Evolutionary conservation across 2,329 filamentous ascomycete genomes (phyloP).

Genomic region (Phialocephala sp.): DNA sequence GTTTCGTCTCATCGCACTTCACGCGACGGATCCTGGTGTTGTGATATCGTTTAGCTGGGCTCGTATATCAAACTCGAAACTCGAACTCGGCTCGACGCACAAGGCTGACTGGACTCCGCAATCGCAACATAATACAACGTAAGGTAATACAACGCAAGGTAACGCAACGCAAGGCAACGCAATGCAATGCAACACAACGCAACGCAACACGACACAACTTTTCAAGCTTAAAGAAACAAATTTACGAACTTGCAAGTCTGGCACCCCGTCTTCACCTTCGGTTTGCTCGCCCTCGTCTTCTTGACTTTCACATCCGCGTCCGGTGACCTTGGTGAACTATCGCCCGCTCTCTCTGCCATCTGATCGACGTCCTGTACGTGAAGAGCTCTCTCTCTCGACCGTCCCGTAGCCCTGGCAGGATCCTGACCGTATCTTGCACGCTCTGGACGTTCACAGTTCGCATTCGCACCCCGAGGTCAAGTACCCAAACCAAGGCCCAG

Average conservation of each 20-base stretch:
- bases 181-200: conserved; percentile 5
- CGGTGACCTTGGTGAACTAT: conserved; percentile 6
- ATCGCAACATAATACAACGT: background rate
- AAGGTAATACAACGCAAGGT: background rate
- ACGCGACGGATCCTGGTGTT: conserved; percentile 39
- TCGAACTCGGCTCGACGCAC: background rate
- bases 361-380: background rate
- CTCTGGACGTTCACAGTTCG: conserved; percentile 3
- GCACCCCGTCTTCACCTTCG: conserved; percentile 43
- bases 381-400: background rate
- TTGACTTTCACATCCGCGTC: conserved; percentile 27
- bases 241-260: conserved; percentile 43
- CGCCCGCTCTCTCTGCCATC: conserved; percentile 8
- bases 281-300: conserved; percentile 39
- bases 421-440: background rate
- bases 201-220: background rate
- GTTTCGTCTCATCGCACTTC: conserved; percentile 44
- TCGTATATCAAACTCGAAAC: conserved; percentile 10
- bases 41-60: conserved; percentile 19
- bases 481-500: background rate
- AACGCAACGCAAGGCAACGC: background rate
- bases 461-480: conserved; percentile 3
- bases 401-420: background rate
- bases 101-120: background rate
- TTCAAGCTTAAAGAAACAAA: conserved; percentile 12